Evolutionary conservation across 2,329 filamentous ascomycete genomes (phyloP), one percentile per base, ranked within the genome.

Genomic region (Botrytis elliptica): DNA sequence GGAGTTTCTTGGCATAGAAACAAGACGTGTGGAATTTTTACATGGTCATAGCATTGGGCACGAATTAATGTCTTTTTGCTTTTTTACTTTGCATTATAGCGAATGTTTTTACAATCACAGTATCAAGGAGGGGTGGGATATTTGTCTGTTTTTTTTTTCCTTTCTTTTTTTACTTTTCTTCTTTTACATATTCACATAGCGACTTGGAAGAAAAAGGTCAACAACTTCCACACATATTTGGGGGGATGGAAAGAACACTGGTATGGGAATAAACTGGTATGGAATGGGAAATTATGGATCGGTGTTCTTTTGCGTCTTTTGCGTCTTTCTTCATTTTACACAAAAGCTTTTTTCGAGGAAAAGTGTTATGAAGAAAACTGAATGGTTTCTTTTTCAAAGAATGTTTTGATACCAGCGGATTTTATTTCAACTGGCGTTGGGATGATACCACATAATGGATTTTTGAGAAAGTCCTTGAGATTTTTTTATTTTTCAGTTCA

Each of bases 381-480:
- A 44, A 60, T 71, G 40, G 44, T 60, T 68, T 71, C 52, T 75
- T 74, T 65, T 74, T 74, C 55, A 55, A 38, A 68, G 46, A 55
- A 55, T 68, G 46, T 75, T 76, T 77, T 77, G 75, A 77, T 77
- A 77, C 75, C 74, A 73, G 75, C 66, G 60, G 60, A 68, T 55
- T 74, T 72, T 67, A 70, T 73, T 74, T 55, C 52, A 55, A 70
- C 25, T 57, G 78, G 77, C 75, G 77, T 77, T 77, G 71, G 78
- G 78, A 79, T 79, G 78, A 79, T 79, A 79, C 78, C 78, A 79
- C 75, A 55, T 52, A 3, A 52, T 55, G 52, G 52, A 55, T 55
- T 55, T 55, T 55, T 55, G 16, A 55, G 52, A 55, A 55, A 55
- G 52, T 55, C 52, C 52, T 18, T 55, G 52, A 77, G 77, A 74